Conservation (phyloP, 2,329 filamentous ascomycete species). For the Colletotrichum gloeosporioides region DNA sequence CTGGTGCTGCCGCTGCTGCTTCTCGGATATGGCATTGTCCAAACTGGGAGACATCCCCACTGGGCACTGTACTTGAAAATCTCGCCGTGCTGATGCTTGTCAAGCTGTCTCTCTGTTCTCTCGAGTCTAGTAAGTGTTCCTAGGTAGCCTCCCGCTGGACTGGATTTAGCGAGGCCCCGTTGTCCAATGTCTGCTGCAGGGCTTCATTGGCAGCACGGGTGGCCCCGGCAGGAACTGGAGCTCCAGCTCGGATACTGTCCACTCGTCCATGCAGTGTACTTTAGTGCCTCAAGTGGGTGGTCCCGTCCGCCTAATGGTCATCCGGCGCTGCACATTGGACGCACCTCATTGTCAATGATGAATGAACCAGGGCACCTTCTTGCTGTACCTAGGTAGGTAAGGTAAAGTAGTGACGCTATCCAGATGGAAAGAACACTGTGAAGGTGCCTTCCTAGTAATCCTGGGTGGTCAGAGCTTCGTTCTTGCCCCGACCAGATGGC, state of each 20-base stretch:
- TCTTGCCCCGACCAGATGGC: neutral
- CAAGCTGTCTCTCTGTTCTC: neutral
- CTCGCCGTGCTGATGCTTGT: neutral
- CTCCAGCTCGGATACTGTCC: neutral
- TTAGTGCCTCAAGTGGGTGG: neutral
- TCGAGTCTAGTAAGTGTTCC: neutral
- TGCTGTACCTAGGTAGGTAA: no score
- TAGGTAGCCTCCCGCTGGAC: neutral
- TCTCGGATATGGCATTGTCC: neutral
- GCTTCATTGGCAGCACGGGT: neutral
- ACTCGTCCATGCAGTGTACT: neutral
- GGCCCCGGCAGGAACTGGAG: neutral
- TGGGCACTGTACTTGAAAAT: conserved; percentile 3
- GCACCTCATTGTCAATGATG: neutral
- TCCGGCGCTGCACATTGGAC: neutral
- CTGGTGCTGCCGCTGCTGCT: neutral
- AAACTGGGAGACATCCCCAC: neutral
- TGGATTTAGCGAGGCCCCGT: neutral
- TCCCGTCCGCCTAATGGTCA: neutral
- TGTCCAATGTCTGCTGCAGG: neutral
- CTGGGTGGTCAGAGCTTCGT: neutral
- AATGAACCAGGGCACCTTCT: neutral
- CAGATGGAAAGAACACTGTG: neutral
- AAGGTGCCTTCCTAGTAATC: neutral
- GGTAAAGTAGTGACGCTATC: neutral